Base-by-base conservation (phyloP, 2,329 filamentous ascomycete genomes). In the Microcyclospora tardicrescens region DNA sequence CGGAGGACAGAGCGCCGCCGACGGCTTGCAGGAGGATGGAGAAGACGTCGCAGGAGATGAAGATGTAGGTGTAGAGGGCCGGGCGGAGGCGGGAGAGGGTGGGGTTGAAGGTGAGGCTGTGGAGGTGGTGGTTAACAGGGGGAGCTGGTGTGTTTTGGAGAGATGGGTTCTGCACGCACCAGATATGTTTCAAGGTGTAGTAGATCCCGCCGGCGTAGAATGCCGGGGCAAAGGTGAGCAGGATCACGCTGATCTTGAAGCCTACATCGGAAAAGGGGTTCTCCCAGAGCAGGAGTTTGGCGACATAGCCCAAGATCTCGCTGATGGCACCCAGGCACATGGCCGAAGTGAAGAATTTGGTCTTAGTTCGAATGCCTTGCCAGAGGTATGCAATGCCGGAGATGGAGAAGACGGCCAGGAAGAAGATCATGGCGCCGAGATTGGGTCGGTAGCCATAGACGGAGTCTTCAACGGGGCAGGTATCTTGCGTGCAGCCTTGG, bases 11-110 rank as follows among this genome's bases (percentile, higher is more conserved):
- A 36, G 67, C 73, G 40, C 75, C 74, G 10, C 73, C 73, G 6
- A 63, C 64, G 4, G 71, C 72, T 53, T 79, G 75, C 4, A 77
- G 57, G 10, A 73, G 45, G n/a, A 79, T 65, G n/a, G 68, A 72
- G 38, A 73, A 48, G 32, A 77, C 46, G 46, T 79, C 75, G 49
- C 69, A 73, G n/a, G 60, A 51, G 45, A 78, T 71, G 57, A 79
- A 79, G 43, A 77, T 66, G 54, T 68, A 68, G 10, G 73, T 75
- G 66, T 57, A 57, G 28, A 40, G 40, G 5, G 38, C 40, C 1
- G 56, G 55, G 10, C 44, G 38, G 1, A 58, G 45, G 8, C 54
- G 46, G 27, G 44, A 49, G 39, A 55, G 49, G 36, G 33, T 36
- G 2, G 48, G n/a, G 16, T 62, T 62, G 34, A 64, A 66, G 45